Evolutionary conservation across 306 rosid genomes (phyloP), one percentile per base, ranked within the genome.

Genomic region (Lathyrus oleraceus): DNA sequence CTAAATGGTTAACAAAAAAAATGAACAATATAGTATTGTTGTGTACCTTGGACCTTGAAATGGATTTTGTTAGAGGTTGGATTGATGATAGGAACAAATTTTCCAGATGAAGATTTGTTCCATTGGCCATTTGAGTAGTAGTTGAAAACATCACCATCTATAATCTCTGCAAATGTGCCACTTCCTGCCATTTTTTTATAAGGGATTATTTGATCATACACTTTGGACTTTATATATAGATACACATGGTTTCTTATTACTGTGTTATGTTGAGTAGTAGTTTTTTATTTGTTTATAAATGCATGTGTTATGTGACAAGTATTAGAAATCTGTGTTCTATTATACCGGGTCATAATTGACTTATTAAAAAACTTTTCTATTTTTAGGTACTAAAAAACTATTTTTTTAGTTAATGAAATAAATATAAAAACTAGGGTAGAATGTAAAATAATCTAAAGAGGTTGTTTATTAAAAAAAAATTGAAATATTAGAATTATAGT

Each of bases 31-130:
- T 2, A 30, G 5, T 63, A 49, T 10, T 10, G 15, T 39, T 17
- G 52, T n/a, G 19, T 60, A 89, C 94, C 96, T 92, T 92, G 97
- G 76, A 92, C 97, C 80, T 86, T 92, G 85, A 85, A 92, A 38
- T 89, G 87, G 61, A 82, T 81, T 66, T 83, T 87, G 62, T 92
- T 79, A 8, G 96, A 83, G 27, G 97, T 87, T 7, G 97, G 96
- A 66, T 92, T 92, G 84, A 89, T 80, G 60, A 91, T 91, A 42
- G 95, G 81, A 57, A 87, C 96, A 9, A 62, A 81, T 77, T 92
- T 87, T 27, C 88, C 88, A 10, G 97, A 91, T 8, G 89, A 65
- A 35, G 96, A 89, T 19, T 83, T 84, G 72, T 79, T 87, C 97
- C 97, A 89, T 48, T 82, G 79, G 11, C 97, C 92, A 28, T 84